Evolutionary conservation across 208 protist species (phyloP), one percentile per base, ranked within the genome.

Genomic region (Tritrichomonas foetus): DNA sequence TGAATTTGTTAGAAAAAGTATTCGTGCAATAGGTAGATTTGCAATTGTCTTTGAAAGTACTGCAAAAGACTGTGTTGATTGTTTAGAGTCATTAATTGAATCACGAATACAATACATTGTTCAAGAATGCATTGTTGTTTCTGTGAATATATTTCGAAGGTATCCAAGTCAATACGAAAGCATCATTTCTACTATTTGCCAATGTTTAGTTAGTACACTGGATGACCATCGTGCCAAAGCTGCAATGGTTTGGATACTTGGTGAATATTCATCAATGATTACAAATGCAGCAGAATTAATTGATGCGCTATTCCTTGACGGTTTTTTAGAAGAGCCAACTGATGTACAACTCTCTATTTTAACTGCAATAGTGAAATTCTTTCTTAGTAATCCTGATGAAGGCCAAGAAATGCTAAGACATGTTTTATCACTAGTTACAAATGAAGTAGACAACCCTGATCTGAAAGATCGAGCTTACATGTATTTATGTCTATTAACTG

Each of bases 71-170:
- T 89, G 78, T 27, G 78, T 89, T 57, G 78, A 89, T 20, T 53
- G 33, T n/a, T 33, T 89, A 1, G 47, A 61, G 30, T 44, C 9
- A 27, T 27, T 89, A 9, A 44, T 89, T 39, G 20, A 57, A 36
- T 57, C 78, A 9, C 33, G 41, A 9, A 30, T 89, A 27, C 22
- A 44, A 3, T 89, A 89, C 47, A n/a, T 49, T 16, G 41, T 89
- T 27, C 78, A 89, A 89, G 78, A 89, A 57, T 89, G 78, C 30
- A 89, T 89, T n/a, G 47, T 49, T 27, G 47, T 89, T 5, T 57
- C 27, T 20, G 78, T 49, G 5, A 89, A 89, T 36, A 89, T 89
- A 27, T 53, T 89, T 27, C 3, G 78, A 11, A 89, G 41, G 16
- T 89, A 89, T 61, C 78, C 44, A 13, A n/a, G 47, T n/a, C 44